These are phyloP conservation scores for Mortierella sp. DNA, from an alignment of 371 early-diverging fungal species.

Conservation along the genomic window DNA sequence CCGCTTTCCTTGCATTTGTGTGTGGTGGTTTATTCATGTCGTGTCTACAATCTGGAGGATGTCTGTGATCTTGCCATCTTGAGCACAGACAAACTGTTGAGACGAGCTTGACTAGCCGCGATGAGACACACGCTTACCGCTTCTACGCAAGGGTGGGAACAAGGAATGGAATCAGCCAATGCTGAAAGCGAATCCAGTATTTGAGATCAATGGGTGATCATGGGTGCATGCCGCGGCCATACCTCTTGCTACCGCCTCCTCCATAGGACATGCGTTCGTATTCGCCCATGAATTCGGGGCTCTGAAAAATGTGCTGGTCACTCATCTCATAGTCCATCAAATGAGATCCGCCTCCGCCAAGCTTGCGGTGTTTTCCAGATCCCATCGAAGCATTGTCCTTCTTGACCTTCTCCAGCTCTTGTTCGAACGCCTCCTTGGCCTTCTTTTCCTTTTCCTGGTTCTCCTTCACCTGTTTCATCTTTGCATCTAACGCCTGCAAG, in stretches of 20 bases:
- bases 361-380: slow-evolving; percentile 47
- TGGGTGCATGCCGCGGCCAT: not conserved
- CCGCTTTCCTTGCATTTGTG: no score
- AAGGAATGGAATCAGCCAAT: not conserved
- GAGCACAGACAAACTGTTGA: no score
- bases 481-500: slow-evolving; percentile 71
- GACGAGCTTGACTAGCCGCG: slow-evolving; percentile 13
- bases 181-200: no score
- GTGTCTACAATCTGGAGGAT: no score
- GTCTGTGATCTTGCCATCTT: no score
- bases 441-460: slow-evolving; percentile 66
- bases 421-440: slow-evolving; percentile 59
- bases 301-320: slow-evolving; percentile 40
- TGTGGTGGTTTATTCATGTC: no score
- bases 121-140: slow-evolving; percentile 37
- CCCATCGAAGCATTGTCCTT: slow-evolving; percentile 48
- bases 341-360: slow-evolving; percentile 21
- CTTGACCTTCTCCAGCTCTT: slow-evolving; percentile 59
- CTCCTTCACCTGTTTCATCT: slow-evolving; percentile 68
- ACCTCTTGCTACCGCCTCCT: slow-evolving; percentile 34
- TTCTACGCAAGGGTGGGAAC: slow-evolving; percentile 1
- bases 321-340: slow-evolving; percentile 48
- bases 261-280: slow-evolving; percentile 26
- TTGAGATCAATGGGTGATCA: no score
- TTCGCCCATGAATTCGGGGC: slow-evolving; percentile 40